Conservation (phyloP, 768 basidiomycete species). For the Erythrobasidium yunnanense region DNA sequence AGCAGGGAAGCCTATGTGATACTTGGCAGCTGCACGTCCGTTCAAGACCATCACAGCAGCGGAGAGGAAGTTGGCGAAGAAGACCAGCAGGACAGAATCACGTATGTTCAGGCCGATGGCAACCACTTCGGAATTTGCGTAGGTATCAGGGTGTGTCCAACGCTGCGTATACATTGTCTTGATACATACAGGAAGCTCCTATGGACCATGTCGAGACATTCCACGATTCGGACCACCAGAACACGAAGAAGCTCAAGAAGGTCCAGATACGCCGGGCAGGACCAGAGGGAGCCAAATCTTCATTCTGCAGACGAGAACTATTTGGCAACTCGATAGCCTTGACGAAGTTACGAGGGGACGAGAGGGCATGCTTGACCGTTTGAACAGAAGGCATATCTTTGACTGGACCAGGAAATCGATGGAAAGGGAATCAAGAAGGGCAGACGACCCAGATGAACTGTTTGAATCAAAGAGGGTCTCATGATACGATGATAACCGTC, state of each 20-base stretch:
- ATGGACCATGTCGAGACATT: slow-evolving; percentile 2
- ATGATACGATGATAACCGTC: too few species aligned
- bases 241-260: background rate
- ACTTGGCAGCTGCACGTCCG: slow-evolving; percentile 67
- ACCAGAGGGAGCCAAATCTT: background rate
- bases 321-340: background rate
- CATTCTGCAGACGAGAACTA: slow-evolving; percentile 3
- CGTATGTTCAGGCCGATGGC: slow-evolving; percentile 4
- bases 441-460: too few species aligned
- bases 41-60: slow-evolving; percentile 54
- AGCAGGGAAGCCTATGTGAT: slow-evolving; percentile 46
- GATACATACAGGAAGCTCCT: background rate
- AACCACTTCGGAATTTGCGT: too few species aligned
- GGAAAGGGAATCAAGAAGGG: too few species aligned
- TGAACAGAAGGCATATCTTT: too few species aligned
- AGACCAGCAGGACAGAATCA: slow-evolving; percentile 5
- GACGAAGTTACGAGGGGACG: background rate
- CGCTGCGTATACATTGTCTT: too few species aligned
- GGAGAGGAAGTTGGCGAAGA: slow-evolving; percentile 4
- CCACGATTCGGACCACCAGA: slow-evolving; percentile 15
- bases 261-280: background rate
- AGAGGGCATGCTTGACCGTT: slow-evolving; percentile 9
- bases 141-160: too few species aligned
- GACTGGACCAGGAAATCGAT: too few species aligned
- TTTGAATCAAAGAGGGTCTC: too few species aligned